Conservation (phyloP, 2,329 filamentous ascomycete genomes). For the Tolypocladium tropicale region DNA sequence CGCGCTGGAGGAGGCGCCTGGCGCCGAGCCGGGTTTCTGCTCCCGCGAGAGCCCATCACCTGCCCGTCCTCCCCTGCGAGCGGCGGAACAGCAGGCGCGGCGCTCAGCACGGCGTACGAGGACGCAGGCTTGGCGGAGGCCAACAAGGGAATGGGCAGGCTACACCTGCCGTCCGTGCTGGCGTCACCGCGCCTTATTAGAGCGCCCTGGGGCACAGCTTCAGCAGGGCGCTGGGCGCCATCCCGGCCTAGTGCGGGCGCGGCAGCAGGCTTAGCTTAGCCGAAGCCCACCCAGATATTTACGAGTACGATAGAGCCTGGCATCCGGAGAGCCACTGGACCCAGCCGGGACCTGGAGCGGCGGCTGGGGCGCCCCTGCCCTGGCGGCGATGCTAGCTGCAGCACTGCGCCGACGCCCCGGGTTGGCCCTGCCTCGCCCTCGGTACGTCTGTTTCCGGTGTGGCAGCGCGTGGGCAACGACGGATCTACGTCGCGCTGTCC, state of each 20-base stretch:
- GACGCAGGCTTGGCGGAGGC: not conserved
- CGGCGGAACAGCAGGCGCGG: not conserved
- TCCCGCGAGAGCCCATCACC: not conserved
- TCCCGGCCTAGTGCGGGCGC: conserved; percentile 1
- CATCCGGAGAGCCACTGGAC: not conserved
- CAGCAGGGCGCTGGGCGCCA: not conserved
- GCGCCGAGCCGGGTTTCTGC: not conserved
- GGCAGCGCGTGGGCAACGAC: not conserved
- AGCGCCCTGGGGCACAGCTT: no score
- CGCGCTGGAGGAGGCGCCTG: not conserved
- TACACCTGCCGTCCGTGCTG: not conserved
- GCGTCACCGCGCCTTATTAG: not conserved
- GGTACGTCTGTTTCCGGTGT: not conserved
- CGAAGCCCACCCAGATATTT: not conserved
- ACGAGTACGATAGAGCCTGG: no score
- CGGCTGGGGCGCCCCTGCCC: not conserved
- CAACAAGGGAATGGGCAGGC: not conserved
- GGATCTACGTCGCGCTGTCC: not conserved
- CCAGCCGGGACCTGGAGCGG: not conserved
- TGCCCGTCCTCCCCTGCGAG: no score
- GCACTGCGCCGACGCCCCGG: not conserved
- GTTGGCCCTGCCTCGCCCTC: not conserved
- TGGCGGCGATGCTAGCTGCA: not conserved
- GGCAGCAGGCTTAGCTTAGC: conserved; percentile 2
- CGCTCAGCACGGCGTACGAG: no score